phyloP scores from a whole-genome alignment of 345 rosid genomes.

The Populus euphratica region DNA sequence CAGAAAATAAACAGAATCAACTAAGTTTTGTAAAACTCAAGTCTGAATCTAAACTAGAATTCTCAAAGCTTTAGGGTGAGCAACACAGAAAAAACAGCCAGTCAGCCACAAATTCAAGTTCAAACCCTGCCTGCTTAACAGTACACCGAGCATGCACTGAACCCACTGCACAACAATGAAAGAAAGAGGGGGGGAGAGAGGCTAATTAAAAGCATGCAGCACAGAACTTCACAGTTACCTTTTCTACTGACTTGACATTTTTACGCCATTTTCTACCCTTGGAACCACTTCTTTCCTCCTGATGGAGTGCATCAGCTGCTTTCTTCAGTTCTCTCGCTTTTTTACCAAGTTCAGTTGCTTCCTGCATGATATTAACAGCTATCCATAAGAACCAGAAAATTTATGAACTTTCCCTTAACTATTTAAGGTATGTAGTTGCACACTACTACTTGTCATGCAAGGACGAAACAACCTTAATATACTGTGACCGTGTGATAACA shows the following conservation, averaged over 20 bases:
- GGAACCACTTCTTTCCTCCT: slow-evolving; percentile 91
- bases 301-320: slow-evolving; percentile 92
- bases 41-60: background rate
- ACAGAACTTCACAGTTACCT: slow-evolving; percentile 41
- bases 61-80: background rate
- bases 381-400: slow-evolving; percentile 10
- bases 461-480: slow-evolving; percentile 66
- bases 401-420: background rate
- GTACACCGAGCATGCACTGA: background rate
- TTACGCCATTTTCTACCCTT: slow-evolving; percentile 97
- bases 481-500: slow-evolving; percentile 96
- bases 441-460: background rate
- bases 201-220: background rate
- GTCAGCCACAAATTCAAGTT: background rate
- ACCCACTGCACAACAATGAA: background rate
- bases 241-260: slow-evolving; percentile 90
- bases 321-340: slow-evolving; percentile 93
- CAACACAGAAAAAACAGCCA: background rate
- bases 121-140: background rate
- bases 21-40: background rate
- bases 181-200: background rate
- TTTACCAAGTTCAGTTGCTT: slow-evolving; percentile 98
- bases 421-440: background rate
- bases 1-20: background rate
- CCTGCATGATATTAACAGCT: slow-evolving; percentile 44